Base-by-base conservation (phyloP, 257 asterid species). In the Solanum boliviense region DNA sequence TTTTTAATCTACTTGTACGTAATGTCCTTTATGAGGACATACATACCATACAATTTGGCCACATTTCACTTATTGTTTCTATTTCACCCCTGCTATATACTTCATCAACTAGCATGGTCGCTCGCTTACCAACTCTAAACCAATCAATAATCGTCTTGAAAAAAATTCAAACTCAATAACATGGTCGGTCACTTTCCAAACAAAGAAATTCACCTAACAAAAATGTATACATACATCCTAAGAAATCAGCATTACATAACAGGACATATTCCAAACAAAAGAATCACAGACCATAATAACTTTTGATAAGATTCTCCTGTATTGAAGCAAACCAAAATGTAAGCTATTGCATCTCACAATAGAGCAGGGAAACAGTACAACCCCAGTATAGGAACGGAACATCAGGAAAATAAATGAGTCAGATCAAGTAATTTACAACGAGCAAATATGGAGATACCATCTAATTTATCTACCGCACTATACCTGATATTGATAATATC, bases 1-100 rank as follows among this genome's bases (percentile, higher is more conserved):
- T 93, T 94, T 84, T 88, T 25, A 88, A 87, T 29, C 87, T 87
- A 87, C 86, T 44, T 85, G 88, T 92, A 92, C 98, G 94, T 89
- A 89, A 89, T 91, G 89, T 89, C 95, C 92, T 89, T 90, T 91
- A 86, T 94, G 92, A 86, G 74, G 82, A 27, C 85, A 27, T 79
- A 46, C 41, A 27, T 46, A 3, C 38, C 48, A 44, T 44, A 44
- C 52, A 16, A 46, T 52, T 82, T 52, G 41, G 70, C 70, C 2
- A 82, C 70, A 82, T 18, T 82, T 48, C 68, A 81, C 41, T 81
- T 81, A 46, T 46, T 44, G 62, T 79, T 79, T 79, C 65, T 25
- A 44, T 9, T 79, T 79, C 67, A 81, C 41, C 41, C 13, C 85
- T 81, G 29, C 29, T 46, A 46, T 46, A 16, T 46, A 16, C 85